phyloP scores from a whole-genome alignment of 352 stramenopile species.

The Phytophthora fragariaefolia region DNA sequence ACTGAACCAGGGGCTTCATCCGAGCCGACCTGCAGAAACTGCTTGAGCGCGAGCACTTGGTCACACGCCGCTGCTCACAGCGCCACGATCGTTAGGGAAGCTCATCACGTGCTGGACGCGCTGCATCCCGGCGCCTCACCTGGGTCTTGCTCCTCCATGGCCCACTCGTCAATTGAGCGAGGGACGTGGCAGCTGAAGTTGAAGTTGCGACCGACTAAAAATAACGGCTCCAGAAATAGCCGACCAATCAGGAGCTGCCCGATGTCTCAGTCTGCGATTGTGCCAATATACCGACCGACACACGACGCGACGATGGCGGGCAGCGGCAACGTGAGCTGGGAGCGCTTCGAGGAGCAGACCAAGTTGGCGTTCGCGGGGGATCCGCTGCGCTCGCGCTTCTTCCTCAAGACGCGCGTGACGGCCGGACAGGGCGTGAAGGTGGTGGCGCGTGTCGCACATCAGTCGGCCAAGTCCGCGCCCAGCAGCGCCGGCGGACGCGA shows the following conservation, averaged over 20 bases:
- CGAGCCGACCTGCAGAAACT: conserved; percentile 31
- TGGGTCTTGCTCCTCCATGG: conserved; percentile 21
- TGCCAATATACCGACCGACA: background rate
- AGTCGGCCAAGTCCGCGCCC: conserved; percentile 29
- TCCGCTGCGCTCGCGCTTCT: conserved; percentile 60
- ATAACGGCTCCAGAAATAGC: conserved; percentile 23
- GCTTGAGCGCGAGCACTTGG: conserved; percentile 65
- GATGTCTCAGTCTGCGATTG: conserved; percentile 8
- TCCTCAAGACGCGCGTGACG: conserved; percentile 62
- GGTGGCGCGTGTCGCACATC: conserved; percentile 54
- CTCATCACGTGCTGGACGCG: background rate
- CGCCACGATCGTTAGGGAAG: no score
- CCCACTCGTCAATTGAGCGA: background rate
- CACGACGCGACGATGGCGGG: conserved; percentile 12
- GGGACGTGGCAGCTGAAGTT: conserved; percentile 4
- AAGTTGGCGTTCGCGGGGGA: conserved; percentile 69
- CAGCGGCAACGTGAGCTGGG: conserved; percentile 52
- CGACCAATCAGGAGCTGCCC: conserved; percentile 25
- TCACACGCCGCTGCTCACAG: conserved; percentile 49
- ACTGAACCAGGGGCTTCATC: background rate
- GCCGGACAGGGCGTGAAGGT: conserved; percentile 40
- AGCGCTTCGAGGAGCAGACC: conserved; percentile 72
- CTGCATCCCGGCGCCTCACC: conserved; percentile 1
- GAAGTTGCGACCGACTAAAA: conserved; percentile 37
- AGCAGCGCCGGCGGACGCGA: conserved; percentile 12